Conservation (phyloP, 2,329 filamentous ascomycete genomes). For the Endothia cerciana region DNA sequence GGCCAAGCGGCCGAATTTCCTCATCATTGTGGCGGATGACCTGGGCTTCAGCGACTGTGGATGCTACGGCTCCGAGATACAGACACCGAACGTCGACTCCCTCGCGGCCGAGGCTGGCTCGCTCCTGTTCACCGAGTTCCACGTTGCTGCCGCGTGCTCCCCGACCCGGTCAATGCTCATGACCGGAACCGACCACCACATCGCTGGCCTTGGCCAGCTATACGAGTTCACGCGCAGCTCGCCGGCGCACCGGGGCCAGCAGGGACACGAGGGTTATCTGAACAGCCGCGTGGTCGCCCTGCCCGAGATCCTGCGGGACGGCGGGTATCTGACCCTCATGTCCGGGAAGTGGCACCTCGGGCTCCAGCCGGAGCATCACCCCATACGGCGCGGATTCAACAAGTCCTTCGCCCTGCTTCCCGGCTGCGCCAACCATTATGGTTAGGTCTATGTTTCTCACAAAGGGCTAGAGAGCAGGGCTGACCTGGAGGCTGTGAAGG, state of each 20-base stretch:
- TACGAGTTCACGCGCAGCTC: constrained; percentile 49
- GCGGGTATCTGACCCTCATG: constrained; percentile 39
- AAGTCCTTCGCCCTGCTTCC: constrained; percentile 63
- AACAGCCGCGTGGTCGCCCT: constrained; percentile 38
- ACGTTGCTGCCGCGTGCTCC: constrained; percentile 67
- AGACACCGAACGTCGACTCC: constrained; percentile 38
- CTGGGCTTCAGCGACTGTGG: constrained; percentile 40
- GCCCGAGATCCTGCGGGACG: constrained; percentile 36
- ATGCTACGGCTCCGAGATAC: constrained; percentile 40
- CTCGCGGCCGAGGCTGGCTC: constrained; percentile 45
- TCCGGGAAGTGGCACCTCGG: constrained; percentile 45
- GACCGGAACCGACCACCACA: constrained; percentile 66
- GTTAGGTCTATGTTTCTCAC: constrained; percentile 3
- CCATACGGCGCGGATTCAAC: constrained; percentile 61
- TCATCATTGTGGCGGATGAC: constrained; percentile 42
- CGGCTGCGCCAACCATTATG: constrained; percentile 61
- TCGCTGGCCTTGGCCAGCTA: constrained; percentile 61
- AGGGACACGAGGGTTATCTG: constrained; percentile 40
- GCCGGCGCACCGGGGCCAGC: constrained; percentile 26
- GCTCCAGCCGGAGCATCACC: constrained; percentile 58
- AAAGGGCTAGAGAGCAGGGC: background rate
- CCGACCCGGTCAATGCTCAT: constrained; percentile 69
- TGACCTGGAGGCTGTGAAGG: constrained; percentile 35
- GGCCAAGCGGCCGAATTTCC: constrained; percentile 37
- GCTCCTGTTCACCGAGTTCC: constrained; percentile 67